phyloP scores from a whole-genome alignment of 225 moss, liverwort and hornwort species.

The Rhytidiadelphus loreus region DNA sequence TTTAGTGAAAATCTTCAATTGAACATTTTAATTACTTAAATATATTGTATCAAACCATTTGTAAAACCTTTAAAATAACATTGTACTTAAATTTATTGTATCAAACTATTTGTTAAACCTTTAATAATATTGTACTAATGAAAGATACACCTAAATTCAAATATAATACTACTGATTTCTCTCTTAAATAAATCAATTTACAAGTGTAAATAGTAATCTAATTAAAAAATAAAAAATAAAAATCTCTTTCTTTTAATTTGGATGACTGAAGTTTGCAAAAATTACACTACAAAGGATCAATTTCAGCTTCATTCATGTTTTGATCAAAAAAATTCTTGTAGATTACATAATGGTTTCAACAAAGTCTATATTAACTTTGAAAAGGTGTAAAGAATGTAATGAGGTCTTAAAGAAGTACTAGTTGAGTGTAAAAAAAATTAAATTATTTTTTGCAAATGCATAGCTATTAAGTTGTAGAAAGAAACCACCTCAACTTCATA shows the following conservation, averaged over 20 bases:
- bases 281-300: neutral
- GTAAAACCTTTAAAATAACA: neutral
- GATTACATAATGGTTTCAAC: neutral
- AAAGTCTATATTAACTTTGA: neutral
- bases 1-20: neutral
- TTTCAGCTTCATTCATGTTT: neutral
- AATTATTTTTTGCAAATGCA: neutral
- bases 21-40: neutral
- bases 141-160: neutral
- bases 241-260: neutral
- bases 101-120: neutral
- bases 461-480: neutral
- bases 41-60: neutral
- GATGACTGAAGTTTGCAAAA: neutral
- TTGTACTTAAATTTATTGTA: neutral
- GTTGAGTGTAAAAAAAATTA: neutral
- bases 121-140: rapidly evolving
- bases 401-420: no score
- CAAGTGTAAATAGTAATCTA: neutral
- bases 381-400: neutral
- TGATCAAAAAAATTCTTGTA: neutral
- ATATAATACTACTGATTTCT: neutral
- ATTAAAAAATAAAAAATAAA: neutral
- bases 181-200: neutral
- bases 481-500: neutral